Evolutionary conservation across 306 rosid genomes (phyloP).

Genomic region (Malus orientalis): DNA sequence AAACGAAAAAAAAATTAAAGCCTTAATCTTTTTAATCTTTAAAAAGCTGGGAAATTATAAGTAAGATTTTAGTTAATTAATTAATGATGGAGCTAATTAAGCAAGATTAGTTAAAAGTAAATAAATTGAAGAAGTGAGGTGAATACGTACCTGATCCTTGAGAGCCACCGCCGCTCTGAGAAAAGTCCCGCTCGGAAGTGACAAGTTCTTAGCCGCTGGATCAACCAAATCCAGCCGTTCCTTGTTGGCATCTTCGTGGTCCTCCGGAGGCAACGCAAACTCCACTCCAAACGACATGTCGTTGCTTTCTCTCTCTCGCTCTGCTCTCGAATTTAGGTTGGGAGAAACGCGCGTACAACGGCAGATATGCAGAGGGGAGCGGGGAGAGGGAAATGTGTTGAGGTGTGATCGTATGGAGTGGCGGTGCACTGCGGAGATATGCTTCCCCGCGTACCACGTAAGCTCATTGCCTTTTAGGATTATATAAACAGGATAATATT

Average conservation of each 20-base stretch:
- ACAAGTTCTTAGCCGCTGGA: conserved; percentile 22
- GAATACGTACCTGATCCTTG: conserved; percentile 50
- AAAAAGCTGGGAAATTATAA: not conserved
- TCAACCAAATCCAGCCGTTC: conserved; percentile 34
- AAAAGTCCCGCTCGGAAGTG: conserved; percentile 36
- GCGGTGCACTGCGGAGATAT: conserved; percentile 9
- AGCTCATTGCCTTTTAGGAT: not conserved
- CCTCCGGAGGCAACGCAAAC: conserved; percentile 25
- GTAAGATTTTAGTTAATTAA: not conserved
- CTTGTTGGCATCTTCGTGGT: conserved; percentile 27
- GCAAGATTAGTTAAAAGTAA: not conserved
- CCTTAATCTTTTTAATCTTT: too few relatives aligned
- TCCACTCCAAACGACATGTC: conserved; percentile 35
- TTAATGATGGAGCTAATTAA: not conserved
- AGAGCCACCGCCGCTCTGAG: conserved; percentile 60
- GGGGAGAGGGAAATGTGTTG: not conserved
- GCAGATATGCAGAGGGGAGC: not conserved
- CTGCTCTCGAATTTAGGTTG: not conserved
- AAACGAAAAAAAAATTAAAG: not conserved
- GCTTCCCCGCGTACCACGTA: conserved; percentile 17
- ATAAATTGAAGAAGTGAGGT: not conserved
- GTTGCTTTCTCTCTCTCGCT: not conserved
- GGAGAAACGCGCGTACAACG: not conserved
- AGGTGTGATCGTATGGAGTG: not conserved
- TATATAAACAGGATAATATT: not conserved